phyloP scores from a whole-genome alignment of 1,139 yeast species.

The Yamadazyma jaroonii region DNA sequence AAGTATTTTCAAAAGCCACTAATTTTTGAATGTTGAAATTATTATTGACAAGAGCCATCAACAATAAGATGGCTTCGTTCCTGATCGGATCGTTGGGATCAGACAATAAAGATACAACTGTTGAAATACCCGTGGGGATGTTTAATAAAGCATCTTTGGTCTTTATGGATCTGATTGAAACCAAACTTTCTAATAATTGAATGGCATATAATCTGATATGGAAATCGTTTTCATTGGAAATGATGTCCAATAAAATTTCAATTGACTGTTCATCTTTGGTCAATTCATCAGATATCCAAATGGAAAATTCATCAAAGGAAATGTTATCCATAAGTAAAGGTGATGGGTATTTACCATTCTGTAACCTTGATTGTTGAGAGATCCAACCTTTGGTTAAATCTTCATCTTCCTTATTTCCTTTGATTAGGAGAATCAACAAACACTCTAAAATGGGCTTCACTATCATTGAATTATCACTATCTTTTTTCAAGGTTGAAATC shows the following conservation, averaged over 20 bases:
- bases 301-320: constrained; percentile 76
- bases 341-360: constrained; percentile 79
- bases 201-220: constrained; percentile 77
- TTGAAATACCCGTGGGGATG: constrained; percentile 78
- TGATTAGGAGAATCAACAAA: constrained; percentile 71
- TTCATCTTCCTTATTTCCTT: constrained; percentile 52
- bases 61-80: constrained; percentile 79
- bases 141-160: constrained; percentile 72
- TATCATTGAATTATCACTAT: constrained; percentile 65
- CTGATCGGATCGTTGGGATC: constrained; percentile 86
- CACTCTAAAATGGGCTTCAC: constrained; percentile 86
- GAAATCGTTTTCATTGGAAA: constrained; percentile 56
- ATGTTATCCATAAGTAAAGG: constrained; percentile 65
- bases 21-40: constrained; percentile 87
- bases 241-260: constrained; percentile 53
- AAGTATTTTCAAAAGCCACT: constrained; percentile 92
- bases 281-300: constrained; percentile 95
- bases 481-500: constrained; percentile 63
- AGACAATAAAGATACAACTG: constrained; percentile 64
- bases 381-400: constrained; percentile 68
- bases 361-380: constrained; percentile 71
- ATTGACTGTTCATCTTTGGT: constrained; percentile 67
- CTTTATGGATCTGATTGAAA: constrained; percentile 69
- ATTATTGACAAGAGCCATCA: constrained; percentile 78
- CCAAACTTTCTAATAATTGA: constrained; percentile 81